A percentile compares a stretch with the other conserved stretches of the same genome.
phyloP scores from a whole-genome alignment of 208 protist genomes.

The Trichomonas vaginalis region DNA sequence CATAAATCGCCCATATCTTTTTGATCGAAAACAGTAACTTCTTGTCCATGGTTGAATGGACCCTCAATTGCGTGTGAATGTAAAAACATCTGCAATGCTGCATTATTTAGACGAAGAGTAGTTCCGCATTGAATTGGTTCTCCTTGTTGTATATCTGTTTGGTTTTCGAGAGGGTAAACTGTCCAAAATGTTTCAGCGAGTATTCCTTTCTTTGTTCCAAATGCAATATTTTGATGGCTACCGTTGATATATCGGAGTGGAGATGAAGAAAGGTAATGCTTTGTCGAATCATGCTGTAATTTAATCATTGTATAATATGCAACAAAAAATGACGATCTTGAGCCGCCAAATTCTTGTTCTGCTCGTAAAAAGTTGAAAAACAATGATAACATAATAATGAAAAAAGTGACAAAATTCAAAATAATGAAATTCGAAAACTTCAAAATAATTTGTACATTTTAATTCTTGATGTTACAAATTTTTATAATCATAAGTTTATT shows the following conservation, averaged over 20 bases:
- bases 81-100: background rate
- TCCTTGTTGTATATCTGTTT: background rate
- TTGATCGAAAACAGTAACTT: background rate
- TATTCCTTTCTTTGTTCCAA: background rate
- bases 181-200: background rate
- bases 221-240: background rate
- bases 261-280: background rate
- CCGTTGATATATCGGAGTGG: background rate
- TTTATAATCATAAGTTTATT: background rate
- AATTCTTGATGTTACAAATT: background rate
- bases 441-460: background rate
- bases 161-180: background rate
- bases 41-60: background rate
- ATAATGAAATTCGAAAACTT: no score
- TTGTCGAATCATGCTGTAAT: background rate
- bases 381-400: no score
- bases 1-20: background rate
- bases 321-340: background rate
- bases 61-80: background rate
- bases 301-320: background rate
- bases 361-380: background rate
- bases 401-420: no score
- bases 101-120: background rate
- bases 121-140: background rate
- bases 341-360: background rate